Conservation (phyloP, 2,329 filamentous ascomycete species). For the Raffaelea ambrosiae region DNA sequence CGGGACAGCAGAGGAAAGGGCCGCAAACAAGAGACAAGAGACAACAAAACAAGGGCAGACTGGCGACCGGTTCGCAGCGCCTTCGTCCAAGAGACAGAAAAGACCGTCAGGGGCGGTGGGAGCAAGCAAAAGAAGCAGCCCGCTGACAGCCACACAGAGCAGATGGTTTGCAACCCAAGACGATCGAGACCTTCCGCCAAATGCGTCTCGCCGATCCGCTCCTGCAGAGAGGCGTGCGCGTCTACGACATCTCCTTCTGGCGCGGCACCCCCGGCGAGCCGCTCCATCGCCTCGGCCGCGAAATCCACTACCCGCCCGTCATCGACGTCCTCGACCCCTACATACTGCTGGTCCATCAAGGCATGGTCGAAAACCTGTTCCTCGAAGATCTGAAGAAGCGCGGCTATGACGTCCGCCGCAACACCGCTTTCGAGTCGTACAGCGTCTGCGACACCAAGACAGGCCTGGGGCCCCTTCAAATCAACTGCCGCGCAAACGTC, state of each 20-base stretch:
- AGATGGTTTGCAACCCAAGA: constrained; percentile 69
- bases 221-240: constrained; percentile 56
- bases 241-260: constrained; percentile 72
- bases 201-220: constrained; percentile 63
- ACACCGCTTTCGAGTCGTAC: constrained; percentile 54
- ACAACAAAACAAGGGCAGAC: not conserved
- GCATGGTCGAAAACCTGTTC: constrained; percentile 65
- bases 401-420: constrained; percentile 54
- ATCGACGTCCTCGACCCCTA: constrained; percentile 46
- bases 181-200: constrained; percentile 68
- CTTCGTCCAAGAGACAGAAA: not conserved
- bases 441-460: constrained; percentile 36
- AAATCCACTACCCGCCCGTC: constrained; percentile 55
- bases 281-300: constrained; percentile 20
- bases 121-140: no score
- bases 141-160: constrained; percentile 34
- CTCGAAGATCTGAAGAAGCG: constrained; percentile 59
- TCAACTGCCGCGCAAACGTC: constrained; percentile 43
- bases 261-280: constrained; percentile 50
- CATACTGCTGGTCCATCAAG: constrained; percentile 58
- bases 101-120: no score
- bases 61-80: not conserved
- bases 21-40: not conserved
- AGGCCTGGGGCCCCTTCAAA: constrained; percentile 33
- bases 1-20: not conserved